Evolutionary conservation across 805 yeast species (phyloP).

Genomic region (Kluyveromyces lactis): DNA sequence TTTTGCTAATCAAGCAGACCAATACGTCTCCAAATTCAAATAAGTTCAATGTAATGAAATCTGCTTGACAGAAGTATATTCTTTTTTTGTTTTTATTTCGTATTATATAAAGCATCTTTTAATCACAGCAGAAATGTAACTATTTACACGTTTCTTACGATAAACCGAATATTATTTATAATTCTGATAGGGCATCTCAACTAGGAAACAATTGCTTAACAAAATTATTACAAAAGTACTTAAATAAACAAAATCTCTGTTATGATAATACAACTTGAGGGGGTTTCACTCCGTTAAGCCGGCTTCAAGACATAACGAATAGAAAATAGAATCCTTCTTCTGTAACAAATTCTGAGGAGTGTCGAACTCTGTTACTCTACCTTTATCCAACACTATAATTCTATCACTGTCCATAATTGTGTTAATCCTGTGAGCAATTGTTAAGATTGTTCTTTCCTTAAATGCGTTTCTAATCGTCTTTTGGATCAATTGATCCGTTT

Average conservation of each 20-base stretch:
- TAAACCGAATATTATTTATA: no score
- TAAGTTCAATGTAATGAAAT: neutral
- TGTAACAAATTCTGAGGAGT: conserved; percentile 59
- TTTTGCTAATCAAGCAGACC: conserved; percentile 28
- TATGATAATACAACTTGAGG: no score
- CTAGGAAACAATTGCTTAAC: no score
- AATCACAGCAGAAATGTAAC: neutral
- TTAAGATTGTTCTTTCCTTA: conserved; percentile 67
- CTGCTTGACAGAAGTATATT: no score
- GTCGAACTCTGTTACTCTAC: conserved; percentile 70
- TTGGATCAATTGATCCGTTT: conserved; percentile 71
- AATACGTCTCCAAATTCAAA: conserved; percentile 28
- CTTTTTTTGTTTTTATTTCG: neutral
- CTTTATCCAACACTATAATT: conserved; percentile 68
- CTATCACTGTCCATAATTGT: conserved; percentile 77
- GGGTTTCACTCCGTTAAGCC: conserved; percentile 37
- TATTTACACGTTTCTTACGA: neutral
- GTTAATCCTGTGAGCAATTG: conserved; percentile 79
- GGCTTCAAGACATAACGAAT: conserved; percentile 73
- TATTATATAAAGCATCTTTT: neutral
- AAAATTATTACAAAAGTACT: no score
- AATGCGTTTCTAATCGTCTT: conserved; percentile 71
- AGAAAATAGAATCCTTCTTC: conserved; percentile 62
- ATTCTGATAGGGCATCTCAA: no score
- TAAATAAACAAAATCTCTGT: no score